These are phyloP conservation scores for Suhomyces kilbournensis DNA, from an alignment of 805 yeast species.

Conservation along the genomic window DNA sequence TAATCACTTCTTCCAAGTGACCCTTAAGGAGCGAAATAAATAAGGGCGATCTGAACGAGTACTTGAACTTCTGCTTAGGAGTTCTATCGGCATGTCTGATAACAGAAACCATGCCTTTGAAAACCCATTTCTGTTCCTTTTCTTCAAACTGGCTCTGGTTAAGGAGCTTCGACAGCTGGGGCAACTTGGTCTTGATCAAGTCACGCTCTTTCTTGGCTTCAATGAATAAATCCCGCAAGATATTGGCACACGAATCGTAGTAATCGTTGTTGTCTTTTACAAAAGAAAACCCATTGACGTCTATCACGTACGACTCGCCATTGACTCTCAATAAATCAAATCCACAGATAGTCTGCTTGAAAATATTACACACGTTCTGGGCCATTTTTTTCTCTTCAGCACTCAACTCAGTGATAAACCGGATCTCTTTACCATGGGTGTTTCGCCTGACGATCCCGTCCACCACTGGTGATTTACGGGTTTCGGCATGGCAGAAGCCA, in stretches of 20 bases:
- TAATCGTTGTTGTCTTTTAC: constrained; percentile 88
- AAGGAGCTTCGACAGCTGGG: constrained; percentile 30
- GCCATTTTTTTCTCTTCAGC: constrained; percentile 82
- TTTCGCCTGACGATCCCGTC: constrained; percentile 97
- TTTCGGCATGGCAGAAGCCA: constrained; percentile 92
- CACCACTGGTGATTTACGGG: constrained; percentile 98
- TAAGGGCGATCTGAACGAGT: constrained; percentile 83
- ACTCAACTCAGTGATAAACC: constrained; percentile 80
- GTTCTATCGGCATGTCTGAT: constrained; percentile 98
- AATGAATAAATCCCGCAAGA: constrained; percentile 69
- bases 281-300: constrained; percentile 96
- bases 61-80: constrained; percentile 96
- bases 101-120: constrained; percentile 87
- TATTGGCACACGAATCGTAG: constrained; percentile 78
- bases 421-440: constrained; percentile 94
- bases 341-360: constrained; percentile 95
- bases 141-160: constrained; percentile 47
- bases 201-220: constrained; percentile 47
- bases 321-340: constrained; percentile 89
- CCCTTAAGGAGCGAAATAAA: constrained; percentile 88
- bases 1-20: constrained; percentile 92
- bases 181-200: constrained; percentile 35
- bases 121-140: constrained; percentile 89
- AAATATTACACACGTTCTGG: constrained; percentile 63
- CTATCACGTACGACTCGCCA: constrained; percentile 89